Conservation (phyloP, 768 basidiomycete genomes). For the Boletus pseudopeckii region DNA sequence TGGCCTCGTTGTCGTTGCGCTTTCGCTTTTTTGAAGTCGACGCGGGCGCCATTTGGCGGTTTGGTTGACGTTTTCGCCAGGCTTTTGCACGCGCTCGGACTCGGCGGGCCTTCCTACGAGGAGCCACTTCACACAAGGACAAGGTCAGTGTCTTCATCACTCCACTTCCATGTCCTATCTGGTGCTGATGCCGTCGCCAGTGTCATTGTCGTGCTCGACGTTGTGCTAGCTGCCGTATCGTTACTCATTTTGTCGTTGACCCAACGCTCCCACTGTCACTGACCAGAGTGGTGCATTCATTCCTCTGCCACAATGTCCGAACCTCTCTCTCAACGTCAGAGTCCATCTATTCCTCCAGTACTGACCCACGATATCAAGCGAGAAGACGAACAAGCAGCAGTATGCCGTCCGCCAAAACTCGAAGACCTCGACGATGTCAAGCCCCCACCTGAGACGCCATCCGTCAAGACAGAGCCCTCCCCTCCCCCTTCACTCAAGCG, state of each 20-base stretch:
- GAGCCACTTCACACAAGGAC: slow-evolving; percentile 18
- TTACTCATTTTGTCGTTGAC: slow-evolving; percentile 25
- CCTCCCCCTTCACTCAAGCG: slow-evolving; percentile 30
- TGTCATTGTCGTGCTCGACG: slow-evolving; percentile 18
- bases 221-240: slow-evolving; percentile 15
- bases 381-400: slow-evolving; percentile 6
- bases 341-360: slow-evolving; percentile 18
- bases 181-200: slow-evolving; percentile 15
- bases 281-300: slow-evolving; percentile 15
- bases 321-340: slow-evolving; percentile 28
- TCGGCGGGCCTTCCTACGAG: not conserved
- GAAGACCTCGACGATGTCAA: slow-evolving; percentile 26
- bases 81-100: slow-evolving; percentile 1
- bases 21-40: slow-evolving; percentile 48
- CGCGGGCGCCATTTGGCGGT: slow-evolving; percentile 19
- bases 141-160: slow-evolving; percentile 20
- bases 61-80: slow-evolving; percentile 15
- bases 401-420: slow-evolving; percentile 10
- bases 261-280: slow-evolving; percentile 13
- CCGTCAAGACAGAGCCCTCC: slow-evolving; percentile 29
- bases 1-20: slow-evolving; percentile 35
- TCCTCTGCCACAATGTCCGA: slow-evolving; percentile 29
- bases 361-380: slow-evolving; percentile 11
- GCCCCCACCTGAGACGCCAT: slow-evolving; percentile 26
- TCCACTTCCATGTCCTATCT: slow-evolving; percentile 1